Base-by-base conservation (phyloP, 805 yeast species). In the Tetrapisispora pingtungensis region DNA sequence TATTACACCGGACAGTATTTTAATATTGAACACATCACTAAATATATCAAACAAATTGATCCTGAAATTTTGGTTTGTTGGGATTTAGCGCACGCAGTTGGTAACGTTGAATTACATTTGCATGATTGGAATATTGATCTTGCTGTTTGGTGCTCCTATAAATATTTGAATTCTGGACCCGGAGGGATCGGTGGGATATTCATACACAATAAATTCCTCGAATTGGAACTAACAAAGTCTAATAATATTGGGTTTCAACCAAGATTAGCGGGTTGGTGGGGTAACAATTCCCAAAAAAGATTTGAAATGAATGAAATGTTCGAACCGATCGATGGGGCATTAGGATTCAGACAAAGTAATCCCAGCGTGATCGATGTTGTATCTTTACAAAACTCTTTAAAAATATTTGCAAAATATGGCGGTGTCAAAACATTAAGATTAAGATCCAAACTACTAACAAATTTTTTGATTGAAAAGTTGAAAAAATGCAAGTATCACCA, bases 181-280 rank as follows among this genome's bases (percentile, higher is more conserved):
- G 97, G 97, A 38, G 90, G 80, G 5, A 84, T 88, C 51, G 95
- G 88, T 6, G 96, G 96, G 1, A 72, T 86, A 19, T 89, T 77
- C 55, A 81, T 89, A 33, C 80, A 89, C 59, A 81, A 78, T 49
- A 71, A 63, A 48, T 66, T 55, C 22, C n/a, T n/a, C 18, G 50
- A 68, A 13, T 19, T 20, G 14, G 48, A 47, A 14, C 54, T 55
- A 10, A 22, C 26, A 5, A 22, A 8, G n/a, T 55, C 56, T 17
- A 46, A 52, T 34, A 57, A 59, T 26, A 52, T 19, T 18, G 6
- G 15, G 1, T 41, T 34, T 22, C 32, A 24, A 30, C 44, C 44
- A 20, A 69, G 97, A 48, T 67, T 86, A 41, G 95, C 96, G 0
- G 97, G 97, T 0, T 89, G 97, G 97, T 89, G 97, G 96, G 97